Base-by-base conservation (phyloP, 768 basidiomycete species). In the Amanita subjunquillea region DNA sequence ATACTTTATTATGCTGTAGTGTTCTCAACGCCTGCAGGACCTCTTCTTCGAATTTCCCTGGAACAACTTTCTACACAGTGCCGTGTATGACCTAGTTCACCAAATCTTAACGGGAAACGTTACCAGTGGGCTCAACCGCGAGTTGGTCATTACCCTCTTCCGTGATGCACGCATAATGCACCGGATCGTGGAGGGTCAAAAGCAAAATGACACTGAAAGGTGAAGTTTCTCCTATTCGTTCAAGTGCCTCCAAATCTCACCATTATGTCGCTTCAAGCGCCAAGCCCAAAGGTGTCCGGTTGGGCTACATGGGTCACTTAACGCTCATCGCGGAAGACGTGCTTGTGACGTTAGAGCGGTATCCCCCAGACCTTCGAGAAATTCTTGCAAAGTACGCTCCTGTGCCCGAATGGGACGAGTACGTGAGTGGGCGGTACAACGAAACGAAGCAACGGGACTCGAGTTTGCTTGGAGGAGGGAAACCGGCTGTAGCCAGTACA, bases 221-320 rank as follows among this genome's bases (percentile, higher is more conserved):
- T 88, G 60, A 44, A 75, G 43, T 17, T 47, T 25, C 53, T 53
- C 40, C 12, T 43, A 34, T 45, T 25, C 51, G 39, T n/a, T 25
- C 53, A 17, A 25, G 39, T 39, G 10, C 10, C 32, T 47, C 32
- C 25, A 22, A 50, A n/a, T 48, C 51, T 38, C 56, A 50, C 27
- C 25, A 15, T 43, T 7, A 17, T 20, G 15, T 42, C 4, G n/a
- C 4, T 42, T 30, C n/a, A 60, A 88, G 86, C 57, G 65, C 78
- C 40, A 83, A 85, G 64, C 82, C 84, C 7, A 86, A 88, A 60
- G 82, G 86, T 20, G 77, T 87, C 34, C 82, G 94, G 27, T 66
- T 95, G 40, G 94, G 93, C 2, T 95, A 91, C 68, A 98, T 98
- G 95, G 95, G 95, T 0, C 94, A 99, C 65, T 77, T 98, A 13